Conservation (phyloP, 331 rosid genomes). For the Saraca asoca region DNA sequence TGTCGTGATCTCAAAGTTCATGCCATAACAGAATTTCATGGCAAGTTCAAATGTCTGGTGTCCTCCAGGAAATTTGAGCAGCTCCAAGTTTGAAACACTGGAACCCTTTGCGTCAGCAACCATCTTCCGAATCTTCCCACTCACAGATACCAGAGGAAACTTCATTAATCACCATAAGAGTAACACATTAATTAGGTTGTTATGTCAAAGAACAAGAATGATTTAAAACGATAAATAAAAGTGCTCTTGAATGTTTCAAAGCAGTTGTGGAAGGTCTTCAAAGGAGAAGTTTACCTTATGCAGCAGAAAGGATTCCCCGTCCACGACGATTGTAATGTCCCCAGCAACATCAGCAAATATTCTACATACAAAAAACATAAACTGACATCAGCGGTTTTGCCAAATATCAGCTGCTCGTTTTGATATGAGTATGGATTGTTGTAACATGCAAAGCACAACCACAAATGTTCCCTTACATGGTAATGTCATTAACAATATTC, state of each 20-base stretch:
- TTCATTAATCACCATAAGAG: slow-evolving; percentile 39
- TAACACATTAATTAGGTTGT: slow-evolving; percentile 23
- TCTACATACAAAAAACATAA: slow-evolving; percentile 36
- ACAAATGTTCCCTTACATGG: too few species aligned
- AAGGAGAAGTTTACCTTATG: slow-evolving; percentile 64
- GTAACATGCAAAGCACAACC: too few species aligned
- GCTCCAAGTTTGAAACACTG: slow-evolving; percentile 61
- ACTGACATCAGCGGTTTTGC: slow-evolving; percentile 2
- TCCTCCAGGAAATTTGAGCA: slow-evolving; percentile 76
- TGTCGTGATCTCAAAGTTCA: slow-evolving; percentile 80
- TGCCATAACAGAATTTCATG: slow-evolving; percentile 83
- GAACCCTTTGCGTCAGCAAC: slow-evolving; percentile 64
- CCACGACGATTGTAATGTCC: slow-evolving; percentile 73
- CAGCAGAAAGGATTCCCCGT: slow-evolving; percentile 81
- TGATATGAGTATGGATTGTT: too few species aligned
- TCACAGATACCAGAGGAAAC: slow-evolving; percentile 82
- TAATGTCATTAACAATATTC: too few species aligned
- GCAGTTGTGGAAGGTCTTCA: neutral
- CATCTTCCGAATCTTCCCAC: slow-evolving; percentile 88
- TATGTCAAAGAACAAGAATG: neutral
- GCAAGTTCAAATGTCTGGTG: slow-evolving; percentile 76
- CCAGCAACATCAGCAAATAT: slow-evolving; percentile 95
- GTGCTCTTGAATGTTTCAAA: neutral
- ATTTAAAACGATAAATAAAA: slow-evolving; percentile 17
- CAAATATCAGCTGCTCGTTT: too few species aligned